A percentile compares a stretch with the other conserved stretches of the same genome.
Evolutionary conservation across 257 asterid species (phyloP).

Genomic region (Schizonepeta tenuifolia): DNA sequence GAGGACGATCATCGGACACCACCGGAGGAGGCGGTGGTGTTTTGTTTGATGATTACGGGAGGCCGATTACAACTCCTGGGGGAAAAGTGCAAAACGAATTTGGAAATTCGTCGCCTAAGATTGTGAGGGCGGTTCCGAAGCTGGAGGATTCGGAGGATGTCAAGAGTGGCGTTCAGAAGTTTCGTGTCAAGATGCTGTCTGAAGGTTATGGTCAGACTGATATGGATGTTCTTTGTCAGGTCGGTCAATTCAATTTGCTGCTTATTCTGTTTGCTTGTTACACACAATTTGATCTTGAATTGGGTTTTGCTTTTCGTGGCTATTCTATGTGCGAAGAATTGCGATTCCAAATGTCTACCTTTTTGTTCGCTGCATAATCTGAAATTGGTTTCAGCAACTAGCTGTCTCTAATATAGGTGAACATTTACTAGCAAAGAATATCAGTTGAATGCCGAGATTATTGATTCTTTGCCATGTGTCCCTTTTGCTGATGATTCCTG

Average conservation of each 20-base stretch:
- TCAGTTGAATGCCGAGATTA: slow-evolving; percentile 1
- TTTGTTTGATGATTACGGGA: slow-evolving; percentile 89
- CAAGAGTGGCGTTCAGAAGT: slow-evolving; percentile 67
- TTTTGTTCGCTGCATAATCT: slow-evolving; percentile 1
- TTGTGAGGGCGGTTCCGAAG: slow-evolving; percentile 78
- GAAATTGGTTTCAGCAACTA: slow-evolving; percentile 23
- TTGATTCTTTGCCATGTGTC: neutral
- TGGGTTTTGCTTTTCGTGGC: neutral
- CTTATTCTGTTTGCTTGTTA: slow-evolving; percentile 4
- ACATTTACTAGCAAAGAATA: neutral
- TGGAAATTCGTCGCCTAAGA: slow-evolving; percentile 45
- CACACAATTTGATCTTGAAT: neutral
- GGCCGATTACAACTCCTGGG: slow-evolving; percentile 60
- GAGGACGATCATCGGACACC: slow-evolving; percentile 42
- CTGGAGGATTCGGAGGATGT: slow-evolving; percentile 66
- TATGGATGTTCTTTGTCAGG: slow-evolving; percentile 93
- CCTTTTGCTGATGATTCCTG: neutral
- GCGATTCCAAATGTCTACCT: slow-evolving; percentile 1
- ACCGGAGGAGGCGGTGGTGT: slow-evolving; percentile 42
- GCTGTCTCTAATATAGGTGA: slow-evolving; percentile 4
- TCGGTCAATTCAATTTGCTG: slow-evolving; percentile 29
- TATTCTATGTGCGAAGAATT: neutral
- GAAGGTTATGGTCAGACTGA: slow-evolving; percentile 79
- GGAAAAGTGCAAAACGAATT: slow-evolving; percentile 49
- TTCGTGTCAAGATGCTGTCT: slow-evolving; percentile 71